Evolutionary conservation across 2,329 filamentous ascomycete species (phyloP).

Genomic region (Taxawa tesnikishii): DNA sequence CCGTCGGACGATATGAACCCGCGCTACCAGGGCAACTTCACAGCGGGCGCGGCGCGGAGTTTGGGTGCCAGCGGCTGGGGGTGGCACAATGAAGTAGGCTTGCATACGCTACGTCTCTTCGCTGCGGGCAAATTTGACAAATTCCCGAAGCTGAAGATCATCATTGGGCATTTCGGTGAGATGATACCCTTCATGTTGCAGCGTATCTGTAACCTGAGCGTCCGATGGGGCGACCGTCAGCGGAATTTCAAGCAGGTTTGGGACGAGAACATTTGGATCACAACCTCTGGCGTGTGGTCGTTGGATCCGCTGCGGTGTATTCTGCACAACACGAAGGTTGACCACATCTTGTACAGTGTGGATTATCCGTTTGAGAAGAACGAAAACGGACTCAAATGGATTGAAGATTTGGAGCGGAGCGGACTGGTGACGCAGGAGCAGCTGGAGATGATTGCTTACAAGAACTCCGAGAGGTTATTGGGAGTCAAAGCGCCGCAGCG

Average conservation of each 20-base stretch:
- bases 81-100: constrained; percentile 44
- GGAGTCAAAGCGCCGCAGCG: too few species aligned
- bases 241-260: too few species aligned
- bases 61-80: too few species aligned
- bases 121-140: constrained; percentile 39
- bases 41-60: constrained; percentile 46
- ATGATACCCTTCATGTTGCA: constrained; percentile 40
- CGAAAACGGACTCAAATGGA: too few species aligned
- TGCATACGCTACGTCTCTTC: constrained; percentile 43
- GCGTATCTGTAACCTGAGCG: too few species aligned
- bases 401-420: too few species aligned
- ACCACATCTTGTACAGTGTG: constrained; percentile 17
- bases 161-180: constrained; percentile 37
- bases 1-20: constrained; percentile 42
- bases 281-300: constrained; percentile 45
- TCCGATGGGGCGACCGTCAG: too few species aligned
- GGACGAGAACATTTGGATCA: constrained; percentile 43
- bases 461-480: too few species aligned
- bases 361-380: constrained; percentile 19
- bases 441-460: too few species aligned
- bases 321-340: constrained; percentile 31
- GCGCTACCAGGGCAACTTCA: constrained; percentile 46
- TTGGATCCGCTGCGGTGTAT: constrained; percentile 40
- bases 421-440: too few species aligned
- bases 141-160: constrained; percentile 33